phyloP scores from a whole-genome alignment of 2,329 filamentous ascomycete species.

The Talaromyces sp. region DNA sequence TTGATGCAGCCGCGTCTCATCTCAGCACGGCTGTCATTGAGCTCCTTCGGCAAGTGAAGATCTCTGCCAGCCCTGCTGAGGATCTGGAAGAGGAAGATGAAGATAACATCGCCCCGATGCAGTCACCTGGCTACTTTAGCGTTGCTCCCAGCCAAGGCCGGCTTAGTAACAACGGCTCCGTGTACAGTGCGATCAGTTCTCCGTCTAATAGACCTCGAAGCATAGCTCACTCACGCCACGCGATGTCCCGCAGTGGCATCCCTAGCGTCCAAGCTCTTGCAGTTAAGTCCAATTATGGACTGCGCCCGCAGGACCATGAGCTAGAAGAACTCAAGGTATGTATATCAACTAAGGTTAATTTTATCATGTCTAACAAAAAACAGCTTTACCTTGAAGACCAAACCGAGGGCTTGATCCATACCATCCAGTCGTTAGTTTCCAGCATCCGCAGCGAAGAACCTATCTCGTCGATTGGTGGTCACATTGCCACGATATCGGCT shows the following conservation, averaged over 20 bases:
- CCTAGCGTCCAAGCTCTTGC: constrained; percentile 25
- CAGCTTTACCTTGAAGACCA: constrained; percentile 78
- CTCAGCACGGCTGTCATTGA: constrained; percentile 81
- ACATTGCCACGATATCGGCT: constrained; percentile 64
- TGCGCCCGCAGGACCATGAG: constrained; percentile 41
- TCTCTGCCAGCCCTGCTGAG: constrained; percentile 66
- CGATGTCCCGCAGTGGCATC: constrained; percentile 21
- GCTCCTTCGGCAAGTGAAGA: constrained; percentile 75
- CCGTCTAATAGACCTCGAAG: constrained; percentile 43
- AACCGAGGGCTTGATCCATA: constrained; percentile 70
- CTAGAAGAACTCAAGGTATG: constrained; percentile 58
- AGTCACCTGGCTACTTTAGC: constrained; percentile 63
- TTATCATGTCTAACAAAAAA: constrained; percentile 15
- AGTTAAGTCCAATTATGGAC: constrained; percentile 32
- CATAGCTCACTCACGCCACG: constrained; percentile 23
- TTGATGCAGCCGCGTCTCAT: constrained; percentile 91
- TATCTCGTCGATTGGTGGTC: constrained; percentile 60
- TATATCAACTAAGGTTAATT: constrained; percentile 4
- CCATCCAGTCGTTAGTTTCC: constrained; percentile 73
- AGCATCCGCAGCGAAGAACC: constrained; percentile 62
- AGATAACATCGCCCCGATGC: constrained; percentile 56
- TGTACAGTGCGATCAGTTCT: constrained; percentile 68
- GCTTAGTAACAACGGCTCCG: constrained; percentile 63
- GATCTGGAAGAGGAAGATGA: constrained; percentile 78
- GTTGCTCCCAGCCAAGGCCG: constrained; percentile 46